Conservation (phyloP, 805 yeast species). For the Metschnikowia bowlesiae region DNA sequence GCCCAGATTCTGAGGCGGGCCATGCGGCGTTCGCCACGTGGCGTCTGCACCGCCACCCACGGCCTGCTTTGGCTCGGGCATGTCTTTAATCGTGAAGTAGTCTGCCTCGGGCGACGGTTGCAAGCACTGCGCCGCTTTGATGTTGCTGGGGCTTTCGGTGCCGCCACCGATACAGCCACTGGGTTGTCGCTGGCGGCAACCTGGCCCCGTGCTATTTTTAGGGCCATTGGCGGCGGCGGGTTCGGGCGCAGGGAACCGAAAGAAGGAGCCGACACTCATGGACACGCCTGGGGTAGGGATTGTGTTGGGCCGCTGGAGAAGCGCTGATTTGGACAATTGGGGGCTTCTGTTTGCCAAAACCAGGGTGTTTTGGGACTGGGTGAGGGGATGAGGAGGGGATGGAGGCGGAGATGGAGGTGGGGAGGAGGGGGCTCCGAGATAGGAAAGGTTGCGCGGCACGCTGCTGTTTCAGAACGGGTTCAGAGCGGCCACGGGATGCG, state of each 20-base stretch:
- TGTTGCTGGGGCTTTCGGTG: neutral
- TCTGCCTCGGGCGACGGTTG: slow-evolving; percentile 4
- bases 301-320: too few relatives aligned
- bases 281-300: neutral
- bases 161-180: too few relatives aligned
- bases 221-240: neutral
- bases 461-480: too few relatives aligned
- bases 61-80: neutral
- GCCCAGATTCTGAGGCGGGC: slow-evolving; percentile 5
- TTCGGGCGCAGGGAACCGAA: neutral
- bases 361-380: too few relatives aligned
- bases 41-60: neutral
- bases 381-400: too few relatives aligned
- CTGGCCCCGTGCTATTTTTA: neutral
- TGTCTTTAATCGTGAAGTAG: slow-evolving; percentile 9
- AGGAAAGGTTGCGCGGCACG: too few relatives aligned
- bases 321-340: too few relatives aligned
- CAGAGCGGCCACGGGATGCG: too few relatives aligned
- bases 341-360: too few relatives aligned
- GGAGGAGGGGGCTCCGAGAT: too few relatives aligned
- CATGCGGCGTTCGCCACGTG: neutral
- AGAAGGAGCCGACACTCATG: neutral
- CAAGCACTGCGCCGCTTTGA: neutral
- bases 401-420: too few relatives aligned
- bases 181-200: too few relatives aligned